Conservation (phyloP, 2,329 filamentous ascomycete genomes). For the Botrytis squamosa region DNA sequence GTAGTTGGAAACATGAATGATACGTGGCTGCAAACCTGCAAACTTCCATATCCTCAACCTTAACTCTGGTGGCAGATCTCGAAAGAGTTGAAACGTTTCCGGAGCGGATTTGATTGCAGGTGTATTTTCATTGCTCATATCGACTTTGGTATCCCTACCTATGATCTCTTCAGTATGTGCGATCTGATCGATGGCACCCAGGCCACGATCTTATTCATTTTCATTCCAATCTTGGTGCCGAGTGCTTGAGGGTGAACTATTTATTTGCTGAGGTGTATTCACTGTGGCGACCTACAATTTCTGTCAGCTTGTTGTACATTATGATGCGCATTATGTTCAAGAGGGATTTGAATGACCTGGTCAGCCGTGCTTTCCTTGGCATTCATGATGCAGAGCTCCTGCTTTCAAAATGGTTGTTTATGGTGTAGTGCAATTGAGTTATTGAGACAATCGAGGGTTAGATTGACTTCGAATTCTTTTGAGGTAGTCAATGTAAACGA, state of each 20-base stretch:
- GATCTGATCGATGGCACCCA: not conserved
- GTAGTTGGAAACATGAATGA: not conserved
- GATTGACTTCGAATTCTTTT: not conserved
- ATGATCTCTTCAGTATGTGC: not conserved
- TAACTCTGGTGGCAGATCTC: not conserved
- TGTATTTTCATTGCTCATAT: not conserved
- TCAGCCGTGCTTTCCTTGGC: not conserved
- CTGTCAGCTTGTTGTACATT: not conserved
- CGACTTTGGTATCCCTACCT: too few relatives aligned
- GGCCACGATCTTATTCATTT: not conserved
- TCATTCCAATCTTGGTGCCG: not conserved
- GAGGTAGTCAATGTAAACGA: not conserved
- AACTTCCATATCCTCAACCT: conserved; percentile 2
- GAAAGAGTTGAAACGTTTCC: not conserved
- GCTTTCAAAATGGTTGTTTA: not conserved
- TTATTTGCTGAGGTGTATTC: not conserved
- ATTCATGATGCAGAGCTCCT: not conserved
- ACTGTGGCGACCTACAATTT: not conserved
- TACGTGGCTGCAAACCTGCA: not conserved
- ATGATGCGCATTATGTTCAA: not conserved
- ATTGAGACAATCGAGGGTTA: too few relatives aligned
- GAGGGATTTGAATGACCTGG: not conserved
- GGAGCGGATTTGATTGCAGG: not conserved
- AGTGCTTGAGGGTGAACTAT: not conserved
- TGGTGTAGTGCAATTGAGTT: not conserved